Evolutionary conservation across 768 basidiomycete species (phyloP).

Genomic region (Ramaria rubella): DNA sequence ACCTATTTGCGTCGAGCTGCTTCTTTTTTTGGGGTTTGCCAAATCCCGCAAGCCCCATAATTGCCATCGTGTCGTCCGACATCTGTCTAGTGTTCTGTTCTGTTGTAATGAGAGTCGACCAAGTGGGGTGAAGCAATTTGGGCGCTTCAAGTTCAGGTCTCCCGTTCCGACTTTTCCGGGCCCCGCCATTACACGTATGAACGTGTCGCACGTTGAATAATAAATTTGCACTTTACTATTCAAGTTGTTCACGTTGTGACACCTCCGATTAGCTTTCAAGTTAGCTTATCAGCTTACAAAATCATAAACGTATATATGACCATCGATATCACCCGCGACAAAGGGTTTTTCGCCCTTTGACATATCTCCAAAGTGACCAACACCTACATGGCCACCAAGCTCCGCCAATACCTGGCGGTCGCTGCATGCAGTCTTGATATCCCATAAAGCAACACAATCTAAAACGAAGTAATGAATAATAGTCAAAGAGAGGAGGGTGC

Average conservation of each 20-base stretch:
- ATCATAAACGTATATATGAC: slow-evolving; percentile 43
- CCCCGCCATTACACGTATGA: too few relatives aligned
- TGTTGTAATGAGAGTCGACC: too few relatives aligned
- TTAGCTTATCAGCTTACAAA: not conserved
- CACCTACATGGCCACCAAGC: slow-evolving; percentile 40
- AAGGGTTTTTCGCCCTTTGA: slow-evolving; percentile 47
- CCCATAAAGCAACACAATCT: slow-evolving; percentile 72
- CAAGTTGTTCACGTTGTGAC: not conserved
- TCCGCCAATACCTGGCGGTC: slow-evolving; percentile 49
- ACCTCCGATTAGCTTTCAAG: not conserved
- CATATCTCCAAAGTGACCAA: slow-evolving; percentile 55
- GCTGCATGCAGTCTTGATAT: slow-evolving; percentile 39
- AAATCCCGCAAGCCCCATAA: slow-evolving; percentile 82
- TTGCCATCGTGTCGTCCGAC: slow-evolving; percentile 64
- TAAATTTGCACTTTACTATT: not conserved
- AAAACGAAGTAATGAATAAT: slow-evolving; percentile 5
- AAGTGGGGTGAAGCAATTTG: too few relatives aligned
- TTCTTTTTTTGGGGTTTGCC: slow-evolving; percentile 67
- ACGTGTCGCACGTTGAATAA: slow-evolving; percentile 16
- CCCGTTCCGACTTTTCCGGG: too few relatives aligned
- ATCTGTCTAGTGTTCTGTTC: slow-evolving; percentile 23
- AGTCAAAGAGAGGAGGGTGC: not conserved
- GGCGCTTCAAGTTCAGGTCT: too few relatives aligned
- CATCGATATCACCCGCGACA: slow-evolving; percentile 52
- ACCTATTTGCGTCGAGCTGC: slow-evolving; percentile 65